Conservation (phyloP, 495 filamentous ascomycete genomes). For the Neurospora sp. region DNA sequence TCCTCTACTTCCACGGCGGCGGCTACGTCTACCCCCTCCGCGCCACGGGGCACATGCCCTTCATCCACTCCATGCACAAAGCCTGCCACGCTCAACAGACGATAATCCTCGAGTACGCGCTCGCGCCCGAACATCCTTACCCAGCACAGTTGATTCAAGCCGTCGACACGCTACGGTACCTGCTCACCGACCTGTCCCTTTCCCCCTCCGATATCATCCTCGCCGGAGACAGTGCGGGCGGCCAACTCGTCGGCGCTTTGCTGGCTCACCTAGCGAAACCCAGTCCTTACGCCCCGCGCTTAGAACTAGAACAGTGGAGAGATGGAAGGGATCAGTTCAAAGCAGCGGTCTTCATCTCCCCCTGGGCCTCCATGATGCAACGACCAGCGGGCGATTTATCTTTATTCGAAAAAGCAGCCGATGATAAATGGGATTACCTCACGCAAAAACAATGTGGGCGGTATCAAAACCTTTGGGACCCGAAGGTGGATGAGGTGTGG, state of each 20-base stretch:
- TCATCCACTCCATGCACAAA: slow-evolving; percentile 3
- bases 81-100: neutral
- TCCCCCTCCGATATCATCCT: slow-evolving; percentile 3
- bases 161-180: slow-evolving; percentile 2
- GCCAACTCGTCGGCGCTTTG: slow-evolving; percentile 7
- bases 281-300: neutral
- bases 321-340: neutral
- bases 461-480: slow-evolving; percentile 2
- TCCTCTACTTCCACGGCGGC: slow-evolving; percentile 16
- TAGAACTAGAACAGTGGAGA: neutral
- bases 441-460: neutral
- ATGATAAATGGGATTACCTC: slow-evolving; percentile 10
- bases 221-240: slow-evolving; percentile 9
- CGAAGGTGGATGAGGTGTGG: slow-evolving; percentile 9
- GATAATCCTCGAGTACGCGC: slow-evolving; percentile 9
- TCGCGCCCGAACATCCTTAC: slow-evolving; percentile 12
- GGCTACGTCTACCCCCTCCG: slow-evolving; percentile 14
- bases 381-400: neutral
- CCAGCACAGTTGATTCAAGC: slow-evolving; percentile 7
- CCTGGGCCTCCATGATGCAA: slow-evolving; percentile 4
- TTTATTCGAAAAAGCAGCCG: neutral
- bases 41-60: slow-evolving; percentile 6
- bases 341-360: slow-evolving; percentile 8
- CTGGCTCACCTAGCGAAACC: slow-evolving; percentile 5
- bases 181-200: neutral